Conservation (phyloP, 1,284 basidiomycete species). For the Puccinia triticina region DNA sequence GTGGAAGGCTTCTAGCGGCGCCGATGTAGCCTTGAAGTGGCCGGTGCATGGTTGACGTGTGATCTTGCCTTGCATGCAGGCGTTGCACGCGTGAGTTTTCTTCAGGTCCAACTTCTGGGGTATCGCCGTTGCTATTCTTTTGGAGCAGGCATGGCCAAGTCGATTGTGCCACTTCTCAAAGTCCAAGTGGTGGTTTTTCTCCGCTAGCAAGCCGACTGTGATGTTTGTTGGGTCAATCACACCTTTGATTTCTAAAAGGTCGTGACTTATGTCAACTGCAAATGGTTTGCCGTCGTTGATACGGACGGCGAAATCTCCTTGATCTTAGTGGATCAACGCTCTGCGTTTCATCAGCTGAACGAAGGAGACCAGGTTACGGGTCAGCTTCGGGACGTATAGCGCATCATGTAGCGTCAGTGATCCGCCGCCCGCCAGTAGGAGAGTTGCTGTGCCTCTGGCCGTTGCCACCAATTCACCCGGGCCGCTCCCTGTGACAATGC, state of each 20-base stretch:
- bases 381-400: background rate
- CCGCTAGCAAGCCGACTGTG: too few relatives aligned
- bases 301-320: too few relatives aligned
- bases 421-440: background rate
- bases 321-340: background rate
- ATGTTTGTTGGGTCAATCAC: too few relatives aligned
- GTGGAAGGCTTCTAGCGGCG: background rate
- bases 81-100: background rate
- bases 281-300: background rate
- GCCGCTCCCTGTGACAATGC: background rate
- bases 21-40: background rate
- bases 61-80: background rate
- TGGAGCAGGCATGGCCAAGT: background rate
- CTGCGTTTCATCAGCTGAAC: too few relatives aligned
- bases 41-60: background rate
- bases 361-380: background rate
- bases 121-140: background rate
- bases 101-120: background rate
- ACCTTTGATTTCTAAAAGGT: background rate
- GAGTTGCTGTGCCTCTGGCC: background rate
- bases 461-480: background rate
- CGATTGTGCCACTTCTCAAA: background rate
- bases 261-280: background rate
- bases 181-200: too few relatives aligned
- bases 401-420: background rate